phyloP scores from a whole-genome alignment of 2,329 filamentous ascomycete species.

The Botrytis tulipae region DNA sequence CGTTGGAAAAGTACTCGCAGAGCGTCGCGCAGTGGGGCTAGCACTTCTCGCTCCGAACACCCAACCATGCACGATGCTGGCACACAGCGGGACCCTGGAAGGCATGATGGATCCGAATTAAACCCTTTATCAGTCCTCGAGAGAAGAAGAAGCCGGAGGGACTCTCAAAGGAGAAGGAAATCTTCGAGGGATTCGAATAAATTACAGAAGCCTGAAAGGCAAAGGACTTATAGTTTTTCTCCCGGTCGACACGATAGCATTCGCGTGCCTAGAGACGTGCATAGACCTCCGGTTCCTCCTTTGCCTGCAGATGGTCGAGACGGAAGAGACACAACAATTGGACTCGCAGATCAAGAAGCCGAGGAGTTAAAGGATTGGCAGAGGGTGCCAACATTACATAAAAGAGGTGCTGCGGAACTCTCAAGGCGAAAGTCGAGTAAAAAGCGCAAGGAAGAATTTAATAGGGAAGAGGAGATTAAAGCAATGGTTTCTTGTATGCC shows the following conservation, averaged over 20 bases:
- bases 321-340: conserved; percentile 24
- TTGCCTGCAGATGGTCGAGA: conserved; percentile 32
- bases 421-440: conserved; percentile 73
- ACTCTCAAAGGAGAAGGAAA: conserved; percentile 33
- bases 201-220: conserved; percentile 47
- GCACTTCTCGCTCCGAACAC: conserved; percentile 54
- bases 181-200: conserved; percentile 40
- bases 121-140: conserved; percentile 33
- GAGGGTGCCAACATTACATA: conserved; percentile 56
- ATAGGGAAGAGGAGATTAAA: conserved; percentile 83
- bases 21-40: conserved; percentile 53
- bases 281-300: conserved; percentile 36
- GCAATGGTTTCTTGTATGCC: conserved; percentile 74
- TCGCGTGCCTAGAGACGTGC: conserved; percentile 40
- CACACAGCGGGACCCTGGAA: conserved; percentile 32
- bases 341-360: conserved; percentile 31
- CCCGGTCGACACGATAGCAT: conserved; percentile 57
- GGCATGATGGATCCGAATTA: conserved; percentile 39
- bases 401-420: conserved; percentile 59
- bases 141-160: conserved; percentile 40
- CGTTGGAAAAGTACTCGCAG: conserved; percentile 69
- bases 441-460: conserved; percentile 69
- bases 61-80: conserved; percentile 41
- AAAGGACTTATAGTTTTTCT: conserved; percentile 60
- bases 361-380: conserved; percentile 41